Conservation (phyloP, 805 yeast genomes). For the Zygotorulaspora florentina region DNA sequence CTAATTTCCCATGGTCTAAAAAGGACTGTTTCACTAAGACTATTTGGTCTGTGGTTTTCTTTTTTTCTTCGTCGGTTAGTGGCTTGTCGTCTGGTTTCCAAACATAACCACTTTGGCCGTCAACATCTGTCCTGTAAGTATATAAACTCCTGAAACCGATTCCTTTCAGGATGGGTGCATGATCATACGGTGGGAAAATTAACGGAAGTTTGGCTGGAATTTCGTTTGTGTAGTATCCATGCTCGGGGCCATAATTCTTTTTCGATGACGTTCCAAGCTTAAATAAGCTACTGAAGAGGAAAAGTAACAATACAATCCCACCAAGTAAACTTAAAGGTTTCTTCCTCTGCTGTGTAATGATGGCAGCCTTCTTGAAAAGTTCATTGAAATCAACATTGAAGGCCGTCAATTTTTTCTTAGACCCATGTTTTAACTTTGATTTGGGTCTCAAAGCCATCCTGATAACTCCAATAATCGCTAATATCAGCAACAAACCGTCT, state of each 20-base stretch:
- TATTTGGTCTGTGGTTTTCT: constrained; percentile 34
- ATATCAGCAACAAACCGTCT: constrained; percentile 14
- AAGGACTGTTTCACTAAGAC: constrained; percentile 51
- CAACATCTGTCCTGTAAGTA: constrained; percentile 44
- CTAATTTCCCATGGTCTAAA: constrained; percentile 61
- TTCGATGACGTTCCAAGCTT: constrained; percentile 10
- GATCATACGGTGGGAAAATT: constrained; percentile 73
- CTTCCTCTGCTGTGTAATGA: constrained; percentile 2
- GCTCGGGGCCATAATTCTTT: constrained; percentile 31
- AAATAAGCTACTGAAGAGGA: constrained; percentile 19
- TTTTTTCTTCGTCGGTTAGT: constrained; percentile 37
- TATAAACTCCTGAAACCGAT: constrained; percentile 51
- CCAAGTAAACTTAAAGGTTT: constrained; percentile 7
- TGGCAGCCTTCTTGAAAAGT: background rate
- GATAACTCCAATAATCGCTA: constrained; percentile 17
- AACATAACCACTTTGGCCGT: constrained; percentile 39
- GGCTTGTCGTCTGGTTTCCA: constrained; percentile 39
- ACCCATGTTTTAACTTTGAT: constrained; percentile 18
- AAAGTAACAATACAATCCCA: constrained; percentile 15
- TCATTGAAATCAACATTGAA: background rate
- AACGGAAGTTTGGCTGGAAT: constrained; percentile 48
- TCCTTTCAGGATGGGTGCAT: constrained; percentile 57
- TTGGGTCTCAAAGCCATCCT: constrained; percentile 32
- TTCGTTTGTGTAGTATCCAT: constrained; percentile 44
- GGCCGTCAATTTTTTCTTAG: constrained; percentile 5